These are phyloP conservation scores for Globisporangium emineosum DNA, from an alignment of 352 stramenopile species.

Conservation along the genomic window DNA sequence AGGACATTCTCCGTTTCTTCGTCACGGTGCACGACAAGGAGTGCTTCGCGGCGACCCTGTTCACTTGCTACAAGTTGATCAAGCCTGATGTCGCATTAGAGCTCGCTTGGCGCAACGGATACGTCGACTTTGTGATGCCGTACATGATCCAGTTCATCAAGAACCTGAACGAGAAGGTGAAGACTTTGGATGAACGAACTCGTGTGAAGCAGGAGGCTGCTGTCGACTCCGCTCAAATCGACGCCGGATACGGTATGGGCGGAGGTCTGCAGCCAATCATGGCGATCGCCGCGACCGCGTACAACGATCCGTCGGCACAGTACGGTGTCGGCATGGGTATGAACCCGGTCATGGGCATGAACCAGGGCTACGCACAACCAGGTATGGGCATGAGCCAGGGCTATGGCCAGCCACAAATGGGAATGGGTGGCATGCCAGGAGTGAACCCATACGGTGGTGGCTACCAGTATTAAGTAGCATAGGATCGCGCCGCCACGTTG, in stretches of 20 bases:
- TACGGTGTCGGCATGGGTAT: constrained; percentile 45
- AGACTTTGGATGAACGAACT: constrained; percentile 90
- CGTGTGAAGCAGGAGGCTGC: constrained; percentile 74
- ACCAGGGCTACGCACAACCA: constrained; percentile 16
- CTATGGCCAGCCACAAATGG: constrained; percentile 46
- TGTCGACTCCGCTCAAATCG: constrained; percentile 49
- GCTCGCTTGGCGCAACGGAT: constrained; percentile 98
- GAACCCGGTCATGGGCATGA: constrained; percentile 32
- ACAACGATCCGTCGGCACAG: constrained; percentile 68
- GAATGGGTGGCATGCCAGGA: constrained; percentile 28
- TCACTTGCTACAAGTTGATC: constrained; percentile 98
- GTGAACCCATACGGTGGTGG: constrained; percentile 56
- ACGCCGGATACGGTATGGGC: constrained; percentile 74
- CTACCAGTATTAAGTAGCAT: constrained; percentile 31
- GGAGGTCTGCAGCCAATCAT: constrained; percentile 78
- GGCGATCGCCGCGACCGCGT: constrained; percentile 77
- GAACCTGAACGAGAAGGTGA: constrained; percentile 94
- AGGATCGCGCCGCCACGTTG: constrained; percentile 1
- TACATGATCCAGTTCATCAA: constrained; percentile 99
- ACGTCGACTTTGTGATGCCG: constrained; percentile 99
- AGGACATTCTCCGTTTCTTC: constrained; percentile 99
- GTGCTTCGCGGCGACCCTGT: constrained; percentile 98
- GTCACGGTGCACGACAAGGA: constrained; percentile 99
- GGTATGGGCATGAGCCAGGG: constrained; percentile 48
- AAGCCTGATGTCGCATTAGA: constrained; percentile 99